Conservation (phyloP, 208 protist species). For the Trypanosoma scelopori region DNA sequence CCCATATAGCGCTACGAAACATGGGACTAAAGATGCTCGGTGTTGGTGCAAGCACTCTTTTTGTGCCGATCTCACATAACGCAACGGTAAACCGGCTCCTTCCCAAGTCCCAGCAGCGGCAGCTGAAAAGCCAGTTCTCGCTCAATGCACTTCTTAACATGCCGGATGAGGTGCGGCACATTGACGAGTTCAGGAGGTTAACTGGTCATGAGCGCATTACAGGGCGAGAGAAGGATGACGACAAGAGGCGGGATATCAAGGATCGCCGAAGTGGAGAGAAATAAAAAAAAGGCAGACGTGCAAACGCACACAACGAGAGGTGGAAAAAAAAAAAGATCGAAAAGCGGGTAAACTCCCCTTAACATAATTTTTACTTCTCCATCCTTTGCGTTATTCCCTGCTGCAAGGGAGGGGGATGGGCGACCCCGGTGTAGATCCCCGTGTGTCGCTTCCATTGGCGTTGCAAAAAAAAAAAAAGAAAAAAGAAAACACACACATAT, state of each 20-base stretch:
- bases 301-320: background rate
- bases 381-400: too few species aligned
- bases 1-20: conserved; percentile 82
- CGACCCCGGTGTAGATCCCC: too few species aligned
- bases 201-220: conserved; percentile 46
- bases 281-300: conserved; percentile 8
- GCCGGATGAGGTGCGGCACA: conserved; percentile 76
- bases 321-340: conserved; percentile 2
- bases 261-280: background rate
- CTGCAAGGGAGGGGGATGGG: too few species aligned
- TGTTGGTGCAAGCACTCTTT: conserved; percentile 80
- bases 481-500: too few species aligned
- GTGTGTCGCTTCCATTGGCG: too few species aligned
- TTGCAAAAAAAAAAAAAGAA: too few species aligned
- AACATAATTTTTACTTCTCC: too few species aligned
- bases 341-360: too few species aligned
- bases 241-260: background rate
- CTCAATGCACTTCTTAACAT: conserved; percentile 75
- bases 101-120: conserved; percentile 80
- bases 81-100: conserved; percentile 84
- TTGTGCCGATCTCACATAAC: conserved; percentile 75
- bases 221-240: conserved; percentile 4
- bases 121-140: conserved; percentile 72
- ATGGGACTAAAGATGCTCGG: conserved; percentile 80
- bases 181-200: conserved; percentile 83